Conservation (phyloP, 2,329 filamentous ascomycete species). For the Aspergillus awamori region DNA sequence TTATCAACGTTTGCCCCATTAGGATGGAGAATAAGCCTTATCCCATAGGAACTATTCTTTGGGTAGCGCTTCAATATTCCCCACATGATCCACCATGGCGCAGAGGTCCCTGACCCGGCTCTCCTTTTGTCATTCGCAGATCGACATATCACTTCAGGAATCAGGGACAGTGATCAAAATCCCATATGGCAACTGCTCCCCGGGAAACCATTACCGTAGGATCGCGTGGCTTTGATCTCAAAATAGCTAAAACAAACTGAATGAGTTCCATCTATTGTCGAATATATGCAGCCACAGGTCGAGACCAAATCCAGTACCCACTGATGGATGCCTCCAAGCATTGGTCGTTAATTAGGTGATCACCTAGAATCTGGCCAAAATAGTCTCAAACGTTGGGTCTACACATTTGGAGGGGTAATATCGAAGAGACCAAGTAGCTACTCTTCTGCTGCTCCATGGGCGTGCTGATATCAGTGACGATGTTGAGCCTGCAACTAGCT, state of each 20-base stretch:
- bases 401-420: no score
- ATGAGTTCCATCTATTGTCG: not conserved
- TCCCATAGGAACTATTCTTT: slow-evolving; percentile 6
- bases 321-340: not conserved
- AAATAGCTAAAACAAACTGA: not conserved
- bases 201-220: not conserved
- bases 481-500: not conserved
- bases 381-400: no score
- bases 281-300: not conserved
- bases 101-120: not conserved
- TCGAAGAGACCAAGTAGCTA: not conserved
- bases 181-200: not conserved
- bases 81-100: slow-evolving; percentile 12
- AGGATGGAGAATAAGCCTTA: not conserved
- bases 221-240: not conserved
- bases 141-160: not conserved
- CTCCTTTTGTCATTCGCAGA: not conserved
- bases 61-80: slow-evolving; percentile 7
- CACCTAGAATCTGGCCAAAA: not conserved
- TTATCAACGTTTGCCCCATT: slow-evolving; percentile 2
- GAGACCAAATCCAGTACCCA: not conserved
- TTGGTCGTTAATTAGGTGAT: not conserved
- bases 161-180: not conserved
- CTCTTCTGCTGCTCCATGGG: not conserved
- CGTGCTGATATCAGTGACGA: not conserved